Percentiles rank a stretch among this genome's conserved stretches.
phyloP scores from a whole-genome alignment of 495 filamentous ascomycete genomes.

The Penicillium turbatum region DNA sequence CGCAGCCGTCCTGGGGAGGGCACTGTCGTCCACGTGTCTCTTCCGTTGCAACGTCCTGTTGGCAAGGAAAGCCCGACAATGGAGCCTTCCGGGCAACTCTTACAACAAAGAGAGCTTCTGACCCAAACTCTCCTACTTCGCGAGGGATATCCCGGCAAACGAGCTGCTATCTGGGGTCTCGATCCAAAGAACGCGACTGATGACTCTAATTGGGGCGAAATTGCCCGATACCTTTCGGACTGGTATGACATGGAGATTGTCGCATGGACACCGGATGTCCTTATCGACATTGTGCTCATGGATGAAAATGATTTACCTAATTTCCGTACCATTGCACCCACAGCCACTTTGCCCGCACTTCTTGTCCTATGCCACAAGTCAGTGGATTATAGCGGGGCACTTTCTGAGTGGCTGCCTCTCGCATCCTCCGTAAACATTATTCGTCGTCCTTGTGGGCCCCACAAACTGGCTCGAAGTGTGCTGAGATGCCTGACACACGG shows the following conservation, averaged over 20 bases:
- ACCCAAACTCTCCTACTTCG: constrained; percentile 28
- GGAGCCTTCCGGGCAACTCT: constrained; percentile 11
- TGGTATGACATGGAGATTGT: constrained; percentile 46
- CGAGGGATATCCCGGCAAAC: constrained; percentile 24
- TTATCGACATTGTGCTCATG: constrained; percentile 40
- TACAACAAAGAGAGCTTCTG: constrained; percentile 21
- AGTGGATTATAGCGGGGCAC: constrained; percentile 28
- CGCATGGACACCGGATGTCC: constrained; percentile 26
- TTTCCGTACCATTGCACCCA: constrained; percentile 10
- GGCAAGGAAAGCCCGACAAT: constrained; percentile 26
- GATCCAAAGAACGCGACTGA: constrained; percentile 15
- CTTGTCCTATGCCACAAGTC: constrained; percentile 37
- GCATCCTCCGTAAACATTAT: constrained; percentile 41
- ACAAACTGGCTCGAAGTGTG: constrained; percentile 58
- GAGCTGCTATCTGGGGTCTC: constrained; percentile 27
- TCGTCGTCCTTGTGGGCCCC: constrained; percentile 56
- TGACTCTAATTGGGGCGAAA: constrained; percentile 19
- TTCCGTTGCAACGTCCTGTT: constrained; percentile 40
- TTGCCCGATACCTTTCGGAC: constrained; percentile 33
- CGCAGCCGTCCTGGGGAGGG: constrained; percentile 48
- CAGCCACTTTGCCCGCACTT: constrained; percentile 27
- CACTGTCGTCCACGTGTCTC: constrained; percentile 47
- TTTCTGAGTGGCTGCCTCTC: constrained; percentile 30
- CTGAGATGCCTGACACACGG: constrained; percentile 29
- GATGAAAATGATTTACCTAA: constrained; percentile 34